phyloP scores from a whole-genome alignment of 495 filamentous ascomycete species.

The Aspergillus ostianus region DNA sequence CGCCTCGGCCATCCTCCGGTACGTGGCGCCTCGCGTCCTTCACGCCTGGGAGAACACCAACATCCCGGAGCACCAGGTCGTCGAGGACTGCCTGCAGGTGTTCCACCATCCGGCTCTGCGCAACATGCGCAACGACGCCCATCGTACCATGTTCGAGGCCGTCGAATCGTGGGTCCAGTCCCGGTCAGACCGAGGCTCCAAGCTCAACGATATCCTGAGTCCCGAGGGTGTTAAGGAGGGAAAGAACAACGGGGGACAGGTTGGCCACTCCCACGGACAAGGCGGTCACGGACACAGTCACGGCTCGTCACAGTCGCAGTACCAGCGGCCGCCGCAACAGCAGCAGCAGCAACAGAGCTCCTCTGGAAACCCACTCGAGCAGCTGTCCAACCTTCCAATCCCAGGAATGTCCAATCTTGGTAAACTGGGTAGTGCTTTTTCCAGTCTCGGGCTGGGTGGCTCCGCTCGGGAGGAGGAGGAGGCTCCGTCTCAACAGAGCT shows the following conservation, averaged over 20 bases:
- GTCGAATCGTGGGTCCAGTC: conserved; percentile 74
- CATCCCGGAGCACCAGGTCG: conserved; percentile 73
- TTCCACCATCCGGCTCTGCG: conserved; percentile 89
- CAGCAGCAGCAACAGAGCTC: conserved; percentile 27
- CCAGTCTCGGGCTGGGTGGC: conserved; percentile 45
- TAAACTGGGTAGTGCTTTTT: conserved; percentile 37
- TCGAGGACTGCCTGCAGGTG: conserved; percentile 69
- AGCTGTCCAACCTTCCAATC: conserved; percentile 40
- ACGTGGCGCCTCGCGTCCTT: conserved; percentile 79
- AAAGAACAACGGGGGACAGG: conserved; percentile 62
- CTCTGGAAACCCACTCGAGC: conserved; percentile 32
- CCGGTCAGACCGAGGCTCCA: conserved; percentile 57
- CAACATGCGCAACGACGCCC: conserved; percentile 69
- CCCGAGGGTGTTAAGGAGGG: conserved; percentile 78
- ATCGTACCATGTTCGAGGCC: conserved; percentile 80
- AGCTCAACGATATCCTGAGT: conserved; percentile 66
- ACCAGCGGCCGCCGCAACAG: conserved; percentile 20
- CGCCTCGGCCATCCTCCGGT: conserved; percentile 75
- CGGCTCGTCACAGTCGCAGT: conserved; percentile 9
- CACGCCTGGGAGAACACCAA: conserved; percentile 88
- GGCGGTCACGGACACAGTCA: conserved; percentile 17
- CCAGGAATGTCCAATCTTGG: conserved; percentile 41
- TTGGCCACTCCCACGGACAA: conserved; percentile 16
- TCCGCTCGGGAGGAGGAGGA: conserved; percentile 26
- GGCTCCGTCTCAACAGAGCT: conserved; percentile 13